Percentiles rank a stretch among this genome's conserved stretches.
Evolutionary conservation across 2,329 filamentous ascomycete species (phyloP).

Genomic region (Aquanectria penicillioides): DNA sequence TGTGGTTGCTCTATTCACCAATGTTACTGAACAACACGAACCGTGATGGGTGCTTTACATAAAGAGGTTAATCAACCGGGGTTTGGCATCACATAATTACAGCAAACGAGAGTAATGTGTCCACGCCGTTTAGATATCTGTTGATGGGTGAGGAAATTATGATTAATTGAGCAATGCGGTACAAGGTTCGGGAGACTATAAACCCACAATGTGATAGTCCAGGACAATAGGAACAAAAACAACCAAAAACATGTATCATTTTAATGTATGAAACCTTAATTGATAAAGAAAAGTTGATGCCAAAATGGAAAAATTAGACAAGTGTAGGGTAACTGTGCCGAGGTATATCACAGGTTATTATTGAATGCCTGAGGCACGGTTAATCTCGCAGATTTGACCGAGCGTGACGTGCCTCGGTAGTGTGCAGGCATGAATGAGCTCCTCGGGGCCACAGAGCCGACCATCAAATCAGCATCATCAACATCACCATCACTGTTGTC

Average conservation of each 20-base stretch:
- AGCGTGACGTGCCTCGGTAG: slow-evolving; percentile 41
- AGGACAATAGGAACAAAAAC: no score
- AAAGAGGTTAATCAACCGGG: background rate
- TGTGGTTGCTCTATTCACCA: background rate
- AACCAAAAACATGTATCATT: no score
- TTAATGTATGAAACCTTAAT: no score
- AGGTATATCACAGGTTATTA: background rate
- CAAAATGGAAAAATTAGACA: background rate
- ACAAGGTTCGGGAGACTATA: no score
- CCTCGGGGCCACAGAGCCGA: slow-evolving; percentile 11
- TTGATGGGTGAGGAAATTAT: background rate
- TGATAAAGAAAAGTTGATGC: background rate
- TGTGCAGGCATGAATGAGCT: slow-evolving; percentile 22
- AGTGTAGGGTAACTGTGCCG: slow-evolving; percentile 8
- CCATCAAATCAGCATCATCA: slow-evolving; percentile 24
- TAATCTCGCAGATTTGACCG: slow-evolving; percentile 28
- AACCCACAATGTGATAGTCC: no score
- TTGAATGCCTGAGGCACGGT: slow-evolving; percentile 35
- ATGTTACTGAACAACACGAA: background rate
- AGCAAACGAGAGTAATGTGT: slow-evolving; percentile 20
- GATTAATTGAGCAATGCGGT: no score
- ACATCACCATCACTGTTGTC: slow-evolving; percentile 17
- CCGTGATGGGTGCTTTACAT: background rate
- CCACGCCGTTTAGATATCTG: slow-evolving; percentile 4
- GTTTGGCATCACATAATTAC: slow-evolving; percentile 9